phyloP scores from a whole-genome alignment of 768 basidiomycete species.

The Lactarius pseudohatsudake region DNA sequence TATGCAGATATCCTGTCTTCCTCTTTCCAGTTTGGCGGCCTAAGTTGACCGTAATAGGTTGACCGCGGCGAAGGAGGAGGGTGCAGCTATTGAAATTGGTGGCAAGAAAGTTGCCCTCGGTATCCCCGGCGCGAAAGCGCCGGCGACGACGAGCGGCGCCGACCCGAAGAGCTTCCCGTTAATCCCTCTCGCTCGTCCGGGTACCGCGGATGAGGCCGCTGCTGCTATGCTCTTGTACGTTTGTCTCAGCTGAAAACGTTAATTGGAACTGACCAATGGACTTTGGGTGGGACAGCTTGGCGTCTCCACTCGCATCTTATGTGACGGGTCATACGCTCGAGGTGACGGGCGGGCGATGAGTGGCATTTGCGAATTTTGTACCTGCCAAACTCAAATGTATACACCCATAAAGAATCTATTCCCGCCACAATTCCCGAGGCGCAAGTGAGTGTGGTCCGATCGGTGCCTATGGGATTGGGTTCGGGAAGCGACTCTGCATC shows the following conservation, averaged over 20 bases:
- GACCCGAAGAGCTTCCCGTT: constrained; percentile 43
- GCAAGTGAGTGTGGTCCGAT: constrained; percentile 12
- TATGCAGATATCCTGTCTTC: constrained; percentile 33
- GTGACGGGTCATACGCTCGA: constrained; percentile 83
- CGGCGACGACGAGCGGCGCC: constrained; percentile 36
- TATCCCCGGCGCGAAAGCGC: constrained; percentile 57
- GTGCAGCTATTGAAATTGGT: constrained; percentile 71
- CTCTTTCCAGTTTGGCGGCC: constrained; percentile 8
- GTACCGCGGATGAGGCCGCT: constrained; percentile 74
- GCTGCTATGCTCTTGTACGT: constrained; percentile 74
- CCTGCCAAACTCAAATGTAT: constrained; percentile 16
- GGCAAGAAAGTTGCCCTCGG: constrained; percentile 85
- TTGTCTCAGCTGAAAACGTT: constrained; percentile 4
- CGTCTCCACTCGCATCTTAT: constrained; percentile 75
- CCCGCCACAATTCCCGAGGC: constrained; percentile 15
- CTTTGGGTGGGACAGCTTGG: constrained; percentile 48
- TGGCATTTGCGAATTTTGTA: constrained; percentile 18
- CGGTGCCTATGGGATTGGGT: constrained; percentile 11
- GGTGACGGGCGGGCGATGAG: constrained; percentile 65
- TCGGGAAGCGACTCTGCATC: constrained; percentile 44
- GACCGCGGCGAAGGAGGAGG: constrained; percentile 77
- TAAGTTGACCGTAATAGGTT: constrained; percentile 43
- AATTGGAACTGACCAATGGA: constrained; percentile 20
- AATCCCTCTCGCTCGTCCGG: constrained; percentile 70
- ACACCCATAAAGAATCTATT: constrained; percentile 10